A percentile compares a stretch with the other conserved stretches of the same genome.
Conservation (phyloP, 2,329 filamentous ascomycete genomes). For the Epichloe bromicola region DNA sequence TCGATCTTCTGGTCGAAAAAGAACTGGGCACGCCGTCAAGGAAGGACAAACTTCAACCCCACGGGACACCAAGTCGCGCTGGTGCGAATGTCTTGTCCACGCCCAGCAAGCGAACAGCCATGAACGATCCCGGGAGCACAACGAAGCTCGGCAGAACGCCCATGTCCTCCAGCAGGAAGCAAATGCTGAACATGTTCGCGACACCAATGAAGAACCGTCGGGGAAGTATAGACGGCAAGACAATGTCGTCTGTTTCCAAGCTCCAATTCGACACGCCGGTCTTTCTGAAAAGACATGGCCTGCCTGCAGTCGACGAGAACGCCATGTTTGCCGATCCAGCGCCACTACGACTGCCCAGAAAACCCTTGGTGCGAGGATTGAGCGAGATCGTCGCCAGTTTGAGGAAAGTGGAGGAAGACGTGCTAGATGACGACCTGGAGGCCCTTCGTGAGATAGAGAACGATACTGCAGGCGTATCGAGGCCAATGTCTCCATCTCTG, state of each 20-base stretch:
- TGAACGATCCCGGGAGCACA: slow-evolving; percentile 16
- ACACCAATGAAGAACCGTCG: slow-evolving; percentile 46
- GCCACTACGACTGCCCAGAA: slow-evolving; percentile 41
- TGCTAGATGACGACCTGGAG: slow-evolving; percentile 60
- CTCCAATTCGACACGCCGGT: slow-evolving; percentile 56
- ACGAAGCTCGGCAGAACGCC: slow-evolving; percentile 33
- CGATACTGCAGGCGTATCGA: slow-evolving; percentile 19
- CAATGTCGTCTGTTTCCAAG: slow-evolving; percentile 39
- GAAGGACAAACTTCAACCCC: slow-evolving; percentile 15
- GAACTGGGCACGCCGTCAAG: slow-evolving; percentile 37
- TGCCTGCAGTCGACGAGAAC: slow-evolving; percentile 45
- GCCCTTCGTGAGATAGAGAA: slow-evolving; percentile 58
- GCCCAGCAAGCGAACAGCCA: slow-evolving; percentile 30
- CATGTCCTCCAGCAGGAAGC: slow-evolving; percentile 45
- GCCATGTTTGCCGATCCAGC: slow-evolving; percentile 33
- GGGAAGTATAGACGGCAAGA: slow-evolving; percentile 25
- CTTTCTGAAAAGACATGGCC: slow-evolving; percentile 42
- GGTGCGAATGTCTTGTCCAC: slow-evolving; percentile 23
- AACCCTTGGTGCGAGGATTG: slow-evolving; percentile 53
- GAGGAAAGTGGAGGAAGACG: slow-evolving; percentile 55
- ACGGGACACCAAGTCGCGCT: slow-evolving; percentile 2
- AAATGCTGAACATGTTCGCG: slow-evolving; percentile 48
- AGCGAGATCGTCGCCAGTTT: slow-evolving; percentile 63
- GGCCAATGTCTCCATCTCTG: slow-evolving; percentile 11
- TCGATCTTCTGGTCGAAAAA: slow-evolving; percentile 51